Percentiles rank a stretch among this genome's conserved stretches.
Evolutionary conservation across 2,329 filamentous ascomycete genomes (phyloP).

Genomic region (Tolypocladium amazonense): DNA sequence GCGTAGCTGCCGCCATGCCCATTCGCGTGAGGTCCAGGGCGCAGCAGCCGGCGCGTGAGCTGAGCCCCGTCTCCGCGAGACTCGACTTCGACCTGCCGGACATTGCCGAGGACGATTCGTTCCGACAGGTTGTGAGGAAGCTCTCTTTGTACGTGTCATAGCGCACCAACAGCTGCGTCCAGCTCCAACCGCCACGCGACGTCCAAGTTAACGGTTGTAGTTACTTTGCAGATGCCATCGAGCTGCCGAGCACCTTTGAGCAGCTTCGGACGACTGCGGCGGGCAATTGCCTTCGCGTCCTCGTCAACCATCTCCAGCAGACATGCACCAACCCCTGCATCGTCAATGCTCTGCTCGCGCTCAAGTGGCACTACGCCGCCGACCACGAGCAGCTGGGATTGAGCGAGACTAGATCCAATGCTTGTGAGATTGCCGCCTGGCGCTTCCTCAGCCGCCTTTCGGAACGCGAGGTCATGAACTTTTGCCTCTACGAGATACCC

Average conservation of each 20-base stretch:
- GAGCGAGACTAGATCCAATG: conserved; percentile 57
- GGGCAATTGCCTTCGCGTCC: conserved; percentile 42
- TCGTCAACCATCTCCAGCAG: conserved; percentile 54
- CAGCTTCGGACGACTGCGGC: conserved; percentile 58
- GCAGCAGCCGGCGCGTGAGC: conserved; percentile 18
- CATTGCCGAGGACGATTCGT: conserved; percentile 47
- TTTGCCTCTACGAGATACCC: conserved; percentile 63
- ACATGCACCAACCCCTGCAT: conserved; percentile 58
- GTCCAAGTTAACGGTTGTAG: conserved; percentile 22
- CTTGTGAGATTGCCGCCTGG: conserved; percentile 75
- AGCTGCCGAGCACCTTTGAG: conserved; percentile 60
- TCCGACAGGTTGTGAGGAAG: conserved; percentile 56
- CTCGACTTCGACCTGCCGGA: conserved; percentile 36
- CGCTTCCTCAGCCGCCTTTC: conserved; percentile 62
- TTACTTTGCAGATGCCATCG: conserved; percentile 52
- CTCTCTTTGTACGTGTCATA: conserved; percentile 42
- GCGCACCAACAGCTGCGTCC: neutral
- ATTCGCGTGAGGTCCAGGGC: conserved; percentile 25
- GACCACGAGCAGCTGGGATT: conserved; percentile 54
- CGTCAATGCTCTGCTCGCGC: conserved; percentile 63
- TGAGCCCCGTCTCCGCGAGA: conserved; percentile 23
- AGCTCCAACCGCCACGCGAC: neutral
- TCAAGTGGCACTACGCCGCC: conserved; percentile 64
- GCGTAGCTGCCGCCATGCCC: conserved; percentile 19
- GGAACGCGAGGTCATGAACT: conserved; percentile 64